phyloP scores from a whole-genome alignment of 805 yeast species.

The Starmera amethionina region DNA sequence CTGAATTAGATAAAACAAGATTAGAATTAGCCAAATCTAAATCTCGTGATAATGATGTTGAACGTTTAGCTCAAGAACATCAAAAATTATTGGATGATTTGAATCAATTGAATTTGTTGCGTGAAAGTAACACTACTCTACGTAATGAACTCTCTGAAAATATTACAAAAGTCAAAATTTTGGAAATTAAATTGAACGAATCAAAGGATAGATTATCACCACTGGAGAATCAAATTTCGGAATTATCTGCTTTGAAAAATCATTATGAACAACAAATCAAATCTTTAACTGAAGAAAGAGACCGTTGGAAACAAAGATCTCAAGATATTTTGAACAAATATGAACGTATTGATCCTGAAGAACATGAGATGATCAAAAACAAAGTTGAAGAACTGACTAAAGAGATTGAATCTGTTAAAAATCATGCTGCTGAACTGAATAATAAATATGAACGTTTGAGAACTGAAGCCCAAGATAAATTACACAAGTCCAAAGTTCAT shows the following conservation, averaged over 20 bases:
- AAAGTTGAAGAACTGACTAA: conserved; percentile 17
- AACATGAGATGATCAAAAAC: conserved; percentile 26
- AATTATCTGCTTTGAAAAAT: conserved; percentile 30
- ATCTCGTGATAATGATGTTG: conserved; percentile 21
- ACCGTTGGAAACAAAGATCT: conserved; percentile 47
- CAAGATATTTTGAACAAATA: conserved; percentile 35
- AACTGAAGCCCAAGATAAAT: conserved; percentile 20
- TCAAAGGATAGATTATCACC: conserved; percentile 32
- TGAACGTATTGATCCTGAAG: conserved; percentile 38
- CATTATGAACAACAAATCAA: conserved; percentile 41
- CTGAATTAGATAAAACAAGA: conserved; percentile 44
- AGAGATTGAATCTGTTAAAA: conserved; percentile 15
- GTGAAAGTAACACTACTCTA: conserved; percentile 60
- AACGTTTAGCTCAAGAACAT: conserved; percentile 26
- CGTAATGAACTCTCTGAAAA: conserved; percentile 37
- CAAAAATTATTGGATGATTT: conserved; percentile 39
- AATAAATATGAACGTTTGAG: conserved; percentile 12
- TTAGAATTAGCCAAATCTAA: conserved; percentile 32
- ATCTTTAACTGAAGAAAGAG: conserved; percentile 41
- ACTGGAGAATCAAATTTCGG: conserved; percentile 28
- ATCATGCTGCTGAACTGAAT: conserved; percentile 12
- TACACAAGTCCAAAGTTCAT: conserved; percentile 2
- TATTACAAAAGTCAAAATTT: conserved; percentile 20
- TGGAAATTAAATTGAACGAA: conserved; percentile 30
- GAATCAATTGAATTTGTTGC: conserved; percentile 49